Evolutionary conservation across 2,329 filamentous ascomycete genomes (phyloP), one percentile per base, ranked within the genome.

Genomic region (Cladosporium sp.): DNA sequence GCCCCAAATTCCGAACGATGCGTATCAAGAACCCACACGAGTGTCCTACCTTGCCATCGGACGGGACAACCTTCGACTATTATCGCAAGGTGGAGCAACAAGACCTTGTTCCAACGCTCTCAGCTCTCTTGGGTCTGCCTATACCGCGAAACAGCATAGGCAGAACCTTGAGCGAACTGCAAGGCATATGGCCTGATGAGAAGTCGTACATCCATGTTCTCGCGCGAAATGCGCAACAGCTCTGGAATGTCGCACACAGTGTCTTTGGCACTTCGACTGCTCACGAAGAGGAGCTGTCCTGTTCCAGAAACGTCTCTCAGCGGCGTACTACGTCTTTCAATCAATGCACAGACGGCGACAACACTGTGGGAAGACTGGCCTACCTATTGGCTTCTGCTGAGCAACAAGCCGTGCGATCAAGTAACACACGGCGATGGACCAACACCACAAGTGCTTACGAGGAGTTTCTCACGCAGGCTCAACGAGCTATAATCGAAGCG

Each of bases 31-130:
- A 7, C 3, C 10, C 15, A 21, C n/a, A 47, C 3, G 41, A 73
- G 57, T 73, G 74, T 51, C 93, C 93, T 0, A 80, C 86, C 3
- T 78, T 98, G 98, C 77, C 84, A 83, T 34, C 87, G 83, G 64
- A 34, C 32, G 32, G 32, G 32, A 34, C 32, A 34, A 6, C 1
- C 32, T 34, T 34, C 32, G 32, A 34, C 32, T 34, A 34, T 2
- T 34, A 34, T 34, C 32, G 32, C 32, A 34, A 34, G 87, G 24
- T 98, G n/a, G 92, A 98, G 75, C 95, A 99, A 79, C 96, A 92
- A 1, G 95, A 99, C 78, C 86, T 99, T 67, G 92, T 92, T 0
- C 93, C 95, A 1, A 97, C 94, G 0, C 82, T 99, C 24, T 93
- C 92, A 12, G 92, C 89, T 0, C 81, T 99, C 34, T 84, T 99